Conservation (phyloP, 1,139 yeast species). For the Taiozyma sp. region DNA sequence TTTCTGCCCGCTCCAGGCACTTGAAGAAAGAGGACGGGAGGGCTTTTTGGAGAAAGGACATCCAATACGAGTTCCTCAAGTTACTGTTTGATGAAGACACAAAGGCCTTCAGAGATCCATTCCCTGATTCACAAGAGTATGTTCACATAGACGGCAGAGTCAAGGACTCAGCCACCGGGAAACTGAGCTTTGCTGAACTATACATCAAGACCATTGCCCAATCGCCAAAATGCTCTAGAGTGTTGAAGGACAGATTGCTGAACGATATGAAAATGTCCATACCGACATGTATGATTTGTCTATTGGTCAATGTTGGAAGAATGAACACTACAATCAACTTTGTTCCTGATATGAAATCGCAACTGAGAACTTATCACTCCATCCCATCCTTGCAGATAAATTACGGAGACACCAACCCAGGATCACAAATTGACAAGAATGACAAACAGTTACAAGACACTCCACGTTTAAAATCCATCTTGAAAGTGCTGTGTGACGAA, state of each 20-base stretch:
- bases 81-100: slow-evolving; percentile 57
- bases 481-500: slow-evolving; percentile 70
- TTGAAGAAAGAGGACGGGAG: slow-evolving; percentile 89
- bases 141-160: slow-evolving; percentile 16
- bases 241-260: slow-evolving; percentile 70
- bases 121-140: slow-evolving; percentile 27
- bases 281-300: slow-evolving; percentile 76
- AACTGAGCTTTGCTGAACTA: slow-evolving; percentile 75
- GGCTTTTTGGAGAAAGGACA: slow-evolving; percentile 83
- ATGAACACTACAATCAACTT: slow-evolving; percentile 94
- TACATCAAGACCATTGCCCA: slow-evolving; percentile 80
- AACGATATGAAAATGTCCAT: slow-evolving; percentile 58
- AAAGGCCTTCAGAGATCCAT: slow-evolving; percentile 60
- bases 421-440: slow-evolving; percentile 20
- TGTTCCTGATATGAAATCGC: slow-evolving; percentile 95
- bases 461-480: slow-evolving; percentile 82
- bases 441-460: slow-evolving; percentile 87
- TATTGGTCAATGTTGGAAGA: slow-evolving; percentile 86
- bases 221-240: slow-evolving; percentile 77
- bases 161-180: slow-evolving; percentile 23
- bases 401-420: slow-evolving; percentile 14
- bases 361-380: slow-evolving; percentile 85
- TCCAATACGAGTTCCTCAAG: slow-evolving; percentile 75
- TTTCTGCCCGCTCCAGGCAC: slow-evolving; percentile 48
- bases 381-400: slow-evolving; percentile 81